phyloP scores from a whole-genome alignment of 208 protist species.

The Borovskyia barvae region DNA sequence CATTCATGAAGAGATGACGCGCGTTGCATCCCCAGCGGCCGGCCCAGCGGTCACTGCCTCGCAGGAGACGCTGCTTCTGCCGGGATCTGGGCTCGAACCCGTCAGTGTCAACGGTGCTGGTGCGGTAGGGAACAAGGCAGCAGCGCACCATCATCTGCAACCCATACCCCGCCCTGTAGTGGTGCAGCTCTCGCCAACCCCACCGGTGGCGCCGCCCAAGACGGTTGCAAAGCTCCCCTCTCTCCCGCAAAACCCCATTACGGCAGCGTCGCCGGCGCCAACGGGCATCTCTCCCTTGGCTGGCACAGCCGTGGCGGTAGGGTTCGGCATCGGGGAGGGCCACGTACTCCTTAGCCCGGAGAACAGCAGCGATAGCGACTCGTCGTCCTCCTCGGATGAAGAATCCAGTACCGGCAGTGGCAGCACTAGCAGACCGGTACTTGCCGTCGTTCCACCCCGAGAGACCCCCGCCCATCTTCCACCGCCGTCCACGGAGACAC shows the following conservation, averaged over 20 bases:
- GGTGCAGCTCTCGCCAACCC: background rate
- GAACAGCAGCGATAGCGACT: slow-evolving; percentile 19
- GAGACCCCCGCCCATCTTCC: too few species aligned
- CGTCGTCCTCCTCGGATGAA: slow-evolving; percentile 9
- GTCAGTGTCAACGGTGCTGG: background rate
- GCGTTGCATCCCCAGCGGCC: slow-evolving; percentile 1
- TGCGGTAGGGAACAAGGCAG: slow-evolving; percentile 1
- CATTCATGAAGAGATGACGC: slow-evolving; percentile 59
- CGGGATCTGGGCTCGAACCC: slow-evolving; percentile 2
- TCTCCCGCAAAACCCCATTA: background rate
- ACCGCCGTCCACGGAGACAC: too few species aligned
- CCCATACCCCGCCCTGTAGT: slow-evolving; percentile 12
- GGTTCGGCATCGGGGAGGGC: slow-evolving; percentile 20
- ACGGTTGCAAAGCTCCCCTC: background rate
- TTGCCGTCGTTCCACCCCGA: too few species aligned
- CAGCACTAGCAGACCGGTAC: background rate
- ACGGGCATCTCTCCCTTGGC: background rate
- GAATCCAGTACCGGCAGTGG: background rate
- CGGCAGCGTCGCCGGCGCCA: background rate
- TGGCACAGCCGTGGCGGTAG: background rate
- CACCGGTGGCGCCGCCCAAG: background rate
- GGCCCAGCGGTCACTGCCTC: background rate
- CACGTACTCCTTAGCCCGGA: slow-evolving; percentile 28
- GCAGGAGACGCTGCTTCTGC: background rate
- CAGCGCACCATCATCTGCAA: slow-evolving; percentile 24